These are phyloP conservation scores for Fusarium chaquense DNA, from an alignment of 2,329 filamentous ascomycete genomes.

Conservation along the genomic window DNA sequence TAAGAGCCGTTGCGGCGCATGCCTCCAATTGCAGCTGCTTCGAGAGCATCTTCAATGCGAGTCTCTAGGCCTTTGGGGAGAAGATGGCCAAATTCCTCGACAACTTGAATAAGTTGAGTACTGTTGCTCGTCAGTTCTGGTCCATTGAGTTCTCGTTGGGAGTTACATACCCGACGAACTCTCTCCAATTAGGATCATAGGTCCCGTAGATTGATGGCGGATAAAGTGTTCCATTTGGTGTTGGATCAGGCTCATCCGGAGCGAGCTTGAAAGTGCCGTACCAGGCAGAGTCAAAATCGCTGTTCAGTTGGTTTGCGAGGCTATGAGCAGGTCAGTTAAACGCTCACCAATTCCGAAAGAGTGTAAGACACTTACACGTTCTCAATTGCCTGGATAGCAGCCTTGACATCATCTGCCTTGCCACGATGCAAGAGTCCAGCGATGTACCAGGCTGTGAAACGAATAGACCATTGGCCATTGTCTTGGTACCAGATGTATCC, in stretches of 20 bases:
- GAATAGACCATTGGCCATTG: conserved; percentile 57
- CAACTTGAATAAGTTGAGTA: conserved; percentile 13
- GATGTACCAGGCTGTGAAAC: conserved; percentile 59
- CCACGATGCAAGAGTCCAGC: conserved; percentile 49
- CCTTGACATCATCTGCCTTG: conserved; percentile 6
- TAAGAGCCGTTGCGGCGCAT: conserved; percentile 24
- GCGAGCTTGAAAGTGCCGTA: conserved; percentile 23
- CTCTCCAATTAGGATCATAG: conserved; percentile 25
- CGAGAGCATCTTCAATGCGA: conserved; percentile 12
- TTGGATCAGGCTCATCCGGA: conserved; percentile 21
- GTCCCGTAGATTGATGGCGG: conserved; percentile 17
- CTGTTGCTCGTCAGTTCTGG: rapidly evolving
- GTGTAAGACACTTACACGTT: conserved; percentile 1
- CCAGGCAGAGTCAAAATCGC: conserved; percentile 15
- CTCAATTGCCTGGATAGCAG: conserved; percentile 18
- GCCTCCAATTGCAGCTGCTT: conserved; percentile 17
- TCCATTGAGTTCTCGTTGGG: rapidly evolving
- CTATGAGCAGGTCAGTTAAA: neutral
- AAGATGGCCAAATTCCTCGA: conserved; percentile 10
- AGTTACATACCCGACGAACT: conserved; percentile 10
- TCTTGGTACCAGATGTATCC: conserved; percentile 58
- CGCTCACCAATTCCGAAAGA: rapidly evolving
- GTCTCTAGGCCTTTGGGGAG: conserved; percentile 6
- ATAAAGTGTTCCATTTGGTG: conserved; percentile 6
- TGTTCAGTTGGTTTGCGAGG: conserved; percentile 17